Evolutionary conservation across 2,329 filamentous ascomycete species (phyloP), one percentile per base, ranked within the genome.

Genomic region (Dactylellina leptospora): DNA sequence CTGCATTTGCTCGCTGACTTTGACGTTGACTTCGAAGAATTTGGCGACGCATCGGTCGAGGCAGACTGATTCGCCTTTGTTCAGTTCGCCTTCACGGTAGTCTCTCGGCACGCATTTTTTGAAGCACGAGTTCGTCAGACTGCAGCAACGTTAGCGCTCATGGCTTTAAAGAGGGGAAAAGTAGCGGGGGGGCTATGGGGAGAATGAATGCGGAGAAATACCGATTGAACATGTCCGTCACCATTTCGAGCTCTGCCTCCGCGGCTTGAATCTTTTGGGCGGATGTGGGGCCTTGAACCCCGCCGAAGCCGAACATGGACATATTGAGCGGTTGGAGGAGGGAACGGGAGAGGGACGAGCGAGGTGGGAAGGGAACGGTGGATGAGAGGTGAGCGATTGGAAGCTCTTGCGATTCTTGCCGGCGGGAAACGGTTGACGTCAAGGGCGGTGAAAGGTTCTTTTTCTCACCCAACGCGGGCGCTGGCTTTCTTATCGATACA

Each of bases 21-120:
- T 97, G 84, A 96, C 88, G 81, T 96, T 96, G 78, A 96, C 93
- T 78, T 97, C 93, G 83, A 99, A 97, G 85, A 97, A 99, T 84
- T 99, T 99, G 79, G 90, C 86, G 68, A 96, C 91, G 83, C 96
- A 99, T 79, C 95, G 91, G 83, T 99, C 95, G 77, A 99, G 88
- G 84, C 96, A 99, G 77, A 99, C 95, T 77, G 90, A 92, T 83
- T 99, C 95, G 85, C 93, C 96, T 84, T 99, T 99, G 87, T 97
- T 96, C 78, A 99, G 88, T 78, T 99, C 93, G 81, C 87, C 88
- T 84, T 99, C 95, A 80, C 92, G 92, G 87, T 97, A 99, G 78
- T 93, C 88, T 78, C 84, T 85, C 74, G 93, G 93, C 77, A 99
- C 87, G 83, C 95, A 99, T 85, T 99, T 99, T 80, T 90, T 88